A percentile compares a stretch with the other conserved stretches of the same genome.
phyloP scores from a whole-genome alignment of 2,329 filamentous ascomycete genomes.

The Cladosporium sp. region DNA sequence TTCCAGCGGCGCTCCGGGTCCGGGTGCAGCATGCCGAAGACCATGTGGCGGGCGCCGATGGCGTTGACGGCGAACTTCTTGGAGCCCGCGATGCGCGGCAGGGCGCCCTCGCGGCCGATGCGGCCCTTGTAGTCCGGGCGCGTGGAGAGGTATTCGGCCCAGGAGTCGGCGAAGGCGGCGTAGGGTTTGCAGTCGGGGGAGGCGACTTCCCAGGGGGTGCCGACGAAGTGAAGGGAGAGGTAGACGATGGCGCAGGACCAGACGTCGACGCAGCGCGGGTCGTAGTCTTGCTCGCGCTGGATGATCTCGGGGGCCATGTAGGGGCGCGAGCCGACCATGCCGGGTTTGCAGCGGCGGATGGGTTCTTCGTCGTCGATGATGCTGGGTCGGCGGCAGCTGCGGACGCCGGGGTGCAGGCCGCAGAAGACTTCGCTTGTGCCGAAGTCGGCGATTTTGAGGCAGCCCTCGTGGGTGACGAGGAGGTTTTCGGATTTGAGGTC shows the following conservation, averaged over 20 bases:
- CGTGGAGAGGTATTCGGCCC: conserved; percentile 60
- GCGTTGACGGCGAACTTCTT: conserved; percentile 64
- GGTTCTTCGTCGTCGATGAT: conserved; percentile 67
- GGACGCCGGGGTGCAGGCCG: conserved; percentile 71
- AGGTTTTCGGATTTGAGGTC: conserved; percentile 89
- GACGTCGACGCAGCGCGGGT: conserved; percentile 74
- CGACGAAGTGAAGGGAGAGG: conserved; percentile 67
- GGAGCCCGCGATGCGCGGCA: conserved; percentile 54
- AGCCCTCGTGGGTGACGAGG: conserved; percentile 69
- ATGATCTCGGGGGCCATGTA: conserved; percentile 86
- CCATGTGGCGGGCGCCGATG: conserved; percentile 60
- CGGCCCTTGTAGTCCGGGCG: conserved; percentile 47
- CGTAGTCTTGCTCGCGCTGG: conserved; percentile 58
- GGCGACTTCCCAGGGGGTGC: conserved; percentile 68
- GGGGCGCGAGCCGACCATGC: conserved; percentile 76
- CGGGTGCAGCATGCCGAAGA: conserved; percentile 79
- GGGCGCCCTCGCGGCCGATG: conserved; percentile 33
- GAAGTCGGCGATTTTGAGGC: conserved; percentile 88
- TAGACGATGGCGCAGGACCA: conserved; percentile 84
- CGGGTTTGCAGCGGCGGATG: conserved; percentile 65
- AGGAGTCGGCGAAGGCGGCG: conserved; percentile 58
- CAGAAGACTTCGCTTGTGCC: conserved; percentile 82
- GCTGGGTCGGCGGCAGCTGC: conserved; percentile 46
- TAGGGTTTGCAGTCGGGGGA: conserved; percentile 52
- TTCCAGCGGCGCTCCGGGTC: conserved; percentile 64